Evolutionary conservation across 257 asterid species (phyloP).

Genomic region (Solanum commersonii): DNA sequence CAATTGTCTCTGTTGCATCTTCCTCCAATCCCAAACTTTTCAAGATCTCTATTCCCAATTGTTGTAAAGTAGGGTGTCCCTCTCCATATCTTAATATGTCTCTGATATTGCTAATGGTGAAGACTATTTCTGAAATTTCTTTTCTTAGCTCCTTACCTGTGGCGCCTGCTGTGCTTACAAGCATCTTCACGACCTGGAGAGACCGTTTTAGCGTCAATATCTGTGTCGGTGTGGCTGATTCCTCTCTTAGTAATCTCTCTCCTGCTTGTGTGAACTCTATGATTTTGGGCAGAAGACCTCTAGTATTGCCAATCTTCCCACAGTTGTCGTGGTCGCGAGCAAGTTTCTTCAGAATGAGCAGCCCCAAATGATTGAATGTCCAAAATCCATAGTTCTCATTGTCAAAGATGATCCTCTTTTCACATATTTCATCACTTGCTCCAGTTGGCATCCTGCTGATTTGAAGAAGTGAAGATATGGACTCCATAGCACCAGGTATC

Average conservation of each 20-base stretch:
- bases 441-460: conserved; percentile 35
- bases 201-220: conserved; percentile 60
- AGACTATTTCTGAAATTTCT: conserved; percentile 78
- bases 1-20: conserved; percentile 81
- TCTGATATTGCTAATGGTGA: conserved; percentile 66
- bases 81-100: conserved; percentile 61
- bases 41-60: conserved; percentile 64
- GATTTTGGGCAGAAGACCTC: conserved; percentile 71
- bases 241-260: conserved; percentile 43
- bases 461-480: conserved; percentile 66
- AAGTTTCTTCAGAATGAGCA: conserved; percentile 72
- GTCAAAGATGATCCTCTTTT: conserved; percentile 38
- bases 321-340: conserved; percentile 84
- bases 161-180: conserved; percentile 57
- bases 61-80: conserved; percentile 52
- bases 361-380: conserved; percentile 80
- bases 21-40: conserved; percentile 63
- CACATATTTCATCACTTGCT: conserved; percentile 64
- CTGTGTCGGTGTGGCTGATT: conserved; percentile 48
- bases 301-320: conserved; percentile 71
- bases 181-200: conserved; percentile 68
- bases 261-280: conserved; percentile 74
- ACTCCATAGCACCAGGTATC: conserved; percentile 75
- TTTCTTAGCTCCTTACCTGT: conserved; percentile 66
- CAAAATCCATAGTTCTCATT: conserved; percentile 41